phyloP scores from a whole-genome alignment of 192 early-diverging fungal species.

The Cetraspora pellucida region DNA sequence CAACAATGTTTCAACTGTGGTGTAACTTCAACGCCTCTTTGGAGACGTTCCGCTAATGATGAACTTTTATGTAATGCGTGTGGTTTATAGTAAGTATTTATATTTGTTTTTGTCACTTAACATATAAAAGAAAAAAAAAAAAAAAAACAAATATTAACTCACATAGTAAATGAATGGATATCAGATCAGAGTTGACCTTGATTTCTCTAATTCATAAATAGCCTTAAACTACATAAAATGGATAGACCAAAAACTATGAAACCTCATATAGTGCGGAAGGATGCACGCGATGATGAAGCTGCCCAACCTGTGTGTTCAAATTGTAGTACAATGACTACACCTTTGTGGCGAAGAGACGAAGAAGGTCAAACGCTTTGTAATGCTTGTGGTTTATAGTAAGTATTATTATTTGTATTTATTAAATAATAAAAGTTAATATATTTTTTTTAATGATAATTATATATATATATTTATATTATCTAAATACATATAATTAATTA shows the following conservation, averaged over 20 bases:
- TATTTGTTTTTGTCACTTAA: neutral
- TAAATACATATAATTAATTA: neutral
- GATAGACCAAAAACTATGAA: slow-evolving; percentile 80
- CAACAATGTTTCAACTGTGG: slow-evolving; percentile 60
- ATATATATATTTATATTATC: neutral
- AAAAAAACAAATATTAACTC: neutral
- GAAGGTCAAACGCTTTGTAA: slow-evolving; percentile 46
- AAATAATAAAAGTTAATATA: neutral
- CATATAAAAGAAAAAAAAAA: neutral
- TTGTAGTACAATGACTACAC: slow-evolving; percentile 82
- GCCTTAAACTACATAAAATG: slow-evolving; percentile 81
- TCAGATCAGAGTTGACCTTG: too few species aligned
- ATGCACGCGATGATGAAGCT: slow-evolving; percentile 44
- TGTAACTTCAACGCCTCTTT: slow-evolving; percentile 87
- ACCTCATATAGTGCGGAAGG: slow-evolving; percentile 67
- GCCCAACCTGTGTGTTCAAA: slow-evolving; percentile 65
- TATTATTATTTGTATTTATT: neutral
- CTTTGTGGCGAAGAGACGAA: slow-evolving; percentile 88
- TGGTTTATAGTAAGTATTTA: slow-evolving; percentile 79
- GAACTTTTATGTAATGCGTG: slow-evolving; percentile 96
- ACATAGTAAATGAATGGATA: too few species aligned
- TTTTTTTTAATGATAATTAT: neutral
- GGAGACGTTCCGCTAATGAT: slow-evolving; percentile 87
- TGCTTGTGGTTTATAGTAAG: slow-evolving; percentile 62
- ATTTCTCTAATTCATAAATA: slow-evolving; percentile 6